phyloP scores from a whole-genome alignment of 1,284 basidiomycete species.

The Heimioporus retisporus region DNA sequence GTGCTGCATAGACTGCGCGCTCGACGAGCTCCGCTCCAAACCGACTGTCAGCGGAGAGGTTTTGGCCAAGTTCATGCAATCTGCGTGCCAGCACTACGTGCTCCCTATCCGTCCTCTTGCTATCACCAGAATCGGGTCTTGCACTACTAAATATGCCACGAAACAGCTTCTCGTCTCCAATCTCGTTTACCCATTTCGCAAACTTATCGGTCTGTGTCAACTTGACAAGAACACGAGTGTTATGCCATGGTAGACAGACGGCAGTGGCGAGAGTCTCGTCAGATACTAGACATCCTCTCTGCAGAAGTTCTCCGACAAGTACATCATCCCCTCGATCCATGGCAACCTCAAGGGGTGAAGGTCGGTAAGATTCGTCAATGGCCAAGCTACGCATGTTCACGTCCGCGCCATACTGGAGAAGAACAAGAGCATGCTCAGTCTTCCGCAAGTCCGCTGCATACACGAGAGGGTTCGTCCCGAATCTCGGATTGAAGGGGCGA shows the following conservation, averaged over 20 bases:
- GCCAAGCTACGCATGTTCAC: background rate
- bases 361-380: background rate
- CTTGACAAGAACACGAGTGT: background rate
- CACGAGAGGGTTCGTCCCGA: slow-evolving; percentile 10
- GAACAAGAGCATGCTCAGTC: background rate
- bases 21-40: slow-evolving; percentile 1
- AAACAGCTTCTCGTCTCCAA: background rate
- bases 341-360: slow-evolving; percentile 9
- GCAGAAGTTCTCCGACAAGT: slow-evolving; percentile 2
- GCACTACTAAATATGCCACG: slow-evolving; percentile 6
- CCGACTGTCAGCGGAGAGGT: background rate
- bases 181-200: background rate
- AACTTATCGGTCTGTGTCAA: background rate
- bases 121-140: background rate
- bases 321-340: background rate
- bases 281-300: background rate
- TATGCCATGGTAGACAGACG: slow-evolving; percentile 10
- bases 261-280: background rate
- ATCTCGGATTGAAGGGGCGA: background rate
- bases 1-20: background rate
- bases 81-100: slow-evolving; percentile 1
- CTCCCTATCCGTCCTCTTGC: background rate
- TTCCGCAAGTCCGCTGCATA: slow-evolving; percentile 7
- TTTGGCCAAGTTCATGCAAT: slow-evolving; percentile 1
- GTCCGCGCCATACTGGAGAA: background rate